Evolutionary conservation across 2,329 filamentous ascomycete genomes (phyloP).

Genomic region (Calonectria naviculata): DNA sequence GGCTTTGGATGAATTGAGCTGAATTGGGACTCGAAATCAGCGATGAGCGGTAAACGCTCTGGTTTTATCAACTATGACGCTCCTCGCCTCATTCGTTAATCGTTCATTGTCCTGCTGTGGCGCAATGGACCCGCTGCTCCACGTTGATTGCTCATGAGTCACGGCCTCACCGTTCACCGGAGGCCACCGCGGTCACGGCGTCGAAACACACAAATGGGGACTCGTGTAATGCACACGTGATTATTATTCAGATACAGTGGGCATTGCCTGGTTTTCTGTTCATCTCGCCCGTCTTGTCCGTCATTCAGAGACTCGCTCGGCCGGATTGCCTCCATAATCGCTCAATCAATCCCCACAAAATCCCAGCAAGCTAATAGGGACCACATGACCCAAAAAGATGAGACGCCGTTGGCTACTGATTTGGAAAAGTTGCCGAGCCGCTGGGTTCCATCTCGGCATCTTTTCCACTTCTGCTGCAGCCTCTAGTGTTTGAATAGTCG

Average conservation of each 20-base stretch:
- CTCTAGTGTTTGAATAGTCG: neutral
- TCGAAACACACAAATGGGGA: neutral
- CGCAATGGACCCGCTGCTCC: neutral
- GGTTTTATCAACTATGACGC: neutral
- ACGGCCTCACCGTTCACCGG: neutral
- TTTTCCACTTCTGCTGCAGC: neutral
- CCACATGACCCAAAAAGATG: neutral
- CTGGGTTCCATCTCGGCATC: neutral
- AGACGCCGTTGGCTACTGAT: neutral
- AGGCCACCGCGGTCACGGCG: neutral
- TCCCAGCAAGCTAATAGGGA: neutral
- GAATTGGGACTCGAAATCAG: neutral
- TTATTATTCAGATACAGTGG: neutral
- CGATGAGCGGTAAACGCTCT: neutral
- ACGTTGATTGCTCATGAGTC: conserved; percentile 4
- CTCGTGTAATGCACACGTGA: neutral
- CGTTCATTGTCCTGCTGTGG: neutral
- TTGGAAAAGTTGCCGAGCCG: neutral
- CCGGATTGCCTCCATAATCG: neutral
- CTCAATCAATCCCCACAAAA: neutral
- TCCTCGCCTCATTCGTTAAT: neutral
- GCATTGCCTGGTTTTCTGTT: neutral
- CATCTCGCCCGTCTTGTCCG: neutral
- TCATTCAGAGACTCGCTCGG: neutral
- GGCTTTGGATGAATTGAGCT: neutral